These are phyloP conservation scores for Phaeosphaeriaceae sp. DNA, from an alignment of 2,329 filamentous ascomycete genomes.

Conservation along the genomic window DNA sequence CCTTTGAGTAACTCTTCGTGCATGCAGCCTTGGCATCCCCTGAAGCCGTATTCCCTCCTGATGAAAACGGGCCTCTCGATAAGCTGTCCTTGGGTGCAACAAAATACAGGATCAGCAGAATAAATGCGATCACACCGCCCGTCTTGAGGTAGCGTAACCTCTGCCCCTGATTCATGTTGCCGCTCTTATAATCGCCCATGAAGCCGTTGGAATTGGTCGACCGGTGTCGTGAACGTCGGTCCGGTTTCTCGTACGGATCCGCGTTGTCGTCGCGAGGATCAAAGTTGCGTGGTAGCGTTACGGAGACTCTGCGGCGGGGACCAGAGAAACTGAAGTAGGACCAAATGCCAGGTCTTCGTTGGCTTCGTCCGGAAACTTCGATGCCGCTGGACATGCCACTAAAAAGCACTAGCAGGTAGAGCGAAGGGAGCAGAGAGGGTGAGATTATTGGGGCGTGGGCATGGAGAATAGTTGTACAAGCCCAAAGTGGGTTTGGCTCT, in stretches of 20 bases:
- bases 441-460: conserved; percentile 25
- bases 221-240: conserved; percentile 48
- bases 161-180: conserved; percentile 67
- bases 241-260: conserved; percentile 56
- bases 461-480: conserved; percentile 24
- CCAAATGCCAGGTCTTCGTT: conserved; percentile 58
- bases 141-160: conserved; percentile 67
- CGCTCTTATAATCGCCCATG: conserved; percentile 53
- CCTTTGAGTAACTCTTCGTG: conserved; percentile 79
- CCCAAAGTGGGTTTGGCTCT: conserved; percentile 16
- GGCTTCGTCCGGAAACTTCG: conserved; percentile 49
- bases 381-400: conserved; percentile 62
- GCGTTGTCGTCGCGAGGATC: conserved; percentile 23
- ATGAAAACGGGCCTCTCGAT: conserved; percentile 33
- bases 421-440: conserved; percentile 32
- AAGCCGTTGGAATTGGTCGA: conserved; percentile 46
- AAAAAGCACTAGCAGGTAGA: neutral
- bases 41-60: conserved; percentile 51
- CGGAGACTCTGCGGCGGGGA: conserved; percentile 59
- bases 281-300: conserved; percentile 56
- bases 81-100: conserved; percentile 54
- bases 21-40: conserved; percentile 75
- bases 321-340: conserved; percentile 59
- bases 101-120: conserved; percentile 64
- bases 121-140: conserved; percentile 63